Base-by-base conservation (phyloP, 257 asterid species). In the Jasminum sambac region DNA sequence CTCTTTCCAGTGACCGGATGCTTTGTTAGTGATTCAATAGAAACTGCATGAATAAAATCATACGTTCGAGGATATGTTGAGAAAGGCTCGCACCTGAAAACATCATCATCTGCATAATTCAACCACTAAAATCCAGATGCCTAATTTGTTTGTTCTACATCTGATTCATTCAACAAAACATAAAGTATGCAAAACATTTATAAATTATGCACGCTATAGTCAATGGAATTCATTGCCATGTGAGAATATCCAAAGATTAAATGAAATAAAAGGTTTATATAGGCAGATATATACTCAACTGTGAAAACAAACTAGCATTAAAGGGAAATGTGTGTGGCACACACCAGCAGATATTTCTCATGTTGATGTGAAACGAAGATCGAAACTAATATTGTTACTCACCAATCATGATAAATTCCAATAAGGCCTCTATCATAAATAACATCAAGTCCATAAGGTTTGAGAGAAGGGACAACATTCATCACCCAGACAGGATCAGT, bases 401-500 rank as follows among this genome's bases (percentile, higher is more conserved):
- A 95, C 99, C 99, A 91, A 72, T 95, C 96, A 71, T 95, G 98
- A 87, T 80, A 92, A 80, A 88, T 80, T 65, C 97, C 99, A 57
- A 91, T 85, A 57, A 95, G 96, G 61, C 99, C 99, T 59, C 98
- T 87, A 65, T 95, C 99, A 75, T 80, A 95, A 70, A 95, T 84
- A 78, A 95, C 95, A 78, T 86, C 89, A 71, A 95, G 95, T 48
- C 94, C 88, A 21, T 90, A 85, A 52, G 96, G 88, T 66, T 84
- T 85, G 19, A 74, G 86, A 74, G 95, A 81, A 21, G 99, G 98
- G 74, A 91, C 90, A 34, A 88, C 97, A 12, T 95, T 95, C 99
- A 95, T 95, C 78, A 95, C 99, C 99, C 99, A 95, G 41, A 88
- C 90, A 60, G 98, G 97, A 81, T 90, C 94, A 50, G 88, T 78